Base-by-base conservation (phyloP, 768 basidiomycete species). In the Amanita polypyramis region DNA sequence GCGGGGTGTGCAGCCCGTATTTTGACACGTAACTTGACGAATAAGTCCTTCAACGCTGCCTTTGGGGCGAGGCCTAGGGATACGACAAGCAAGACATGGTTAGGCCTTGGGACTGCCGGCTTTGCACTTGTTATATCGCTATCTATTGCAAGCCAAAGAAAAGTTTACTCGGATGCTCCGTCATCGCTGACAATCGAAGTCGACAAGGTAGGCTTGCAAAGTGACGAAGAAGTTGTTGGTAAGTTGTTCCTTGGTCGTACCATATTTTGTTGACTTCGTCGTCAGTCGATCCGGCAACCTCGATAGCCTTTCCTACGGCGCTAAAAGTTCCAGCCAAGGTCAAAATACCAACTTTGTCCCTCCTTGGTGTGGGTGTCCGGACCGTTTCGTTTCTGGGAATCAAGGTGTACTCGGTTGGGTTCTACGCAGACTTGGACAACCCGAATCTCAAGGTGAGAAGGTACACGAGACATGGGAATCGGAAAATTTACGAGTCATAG, bases 311-410 rank as follows among this genome's bases (percentile, higher is more conserved):
- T 58, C 88, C 88, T 2, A 80, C 70, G 37, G 72, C 71, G 4
- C 66, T 91, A 19, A 70, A 59, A 14, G 70, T 87, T 17, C 79
- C 81, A 15, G 77, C 84, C 27, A 84, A 79, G 55, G 63, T 76
- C 12, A 73, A 77, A 8, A 62, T 77, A 5, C 78, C 85, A 7
- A 64, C 74, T 1, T 76, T 88, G 56, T 74, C 79, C 9, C 74
- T 95, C 4, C 66, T 96, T 15, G 93, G 93, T 5, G 67, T 90
- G 1, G 93, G 93, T 19, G 89, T 92, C 33, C 73, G 93, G 43
- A 88, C 82, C 0, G 91, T 96, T 25, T 91, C 90, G 11, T 92
- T 96, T 64, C 70, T 95, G 33, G 74, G 82, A 5, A 77, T 96
- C 53, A 80, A 88, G 59, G 92, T 95, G 12, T 96, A 96, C 64